These are phyloP conservation scores for Thermoascus crustaceus DNA, from an alignment of 2,329 filamentous ascomycete species.

Conservation along the genomic window DNA sequence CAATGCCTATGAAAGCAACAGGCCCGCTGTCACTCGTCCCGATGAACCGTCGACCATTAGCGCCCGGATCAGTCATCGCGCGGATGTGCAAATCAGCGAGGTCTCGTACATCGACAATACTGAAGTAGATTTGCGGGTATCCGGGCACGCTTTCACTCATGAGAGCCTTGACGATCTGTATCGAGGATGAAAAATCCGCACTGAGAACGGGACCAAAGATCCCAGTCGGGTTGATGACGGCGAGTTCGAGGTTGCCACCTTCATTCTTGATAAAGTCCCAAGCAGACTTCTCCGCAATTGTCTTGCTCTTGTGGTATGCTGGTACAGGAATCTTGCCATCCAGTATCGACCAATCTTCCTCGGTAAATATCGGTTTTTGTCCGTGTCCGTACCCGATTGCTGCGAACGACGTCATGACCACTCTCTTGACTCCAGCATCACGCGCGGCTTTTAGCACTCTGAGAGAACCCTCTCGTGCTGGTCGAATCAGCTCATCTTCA, in stretches of 20 bases:
- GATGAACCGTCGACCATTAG: slow-evolving; percentile 19
- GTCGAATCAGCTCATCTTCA: slow-evolving; percentile 24
- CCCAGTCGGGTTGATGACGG: slow-evolving; percentile 20
- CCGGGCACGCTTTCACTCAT: slow-evolving; percentile 23
- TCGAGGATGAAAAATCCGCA: slow-evolving; percentile 13
- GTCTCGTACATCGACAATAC: slow-evolving; percentile 25
- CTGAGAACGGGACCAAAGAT: slow-evolving; percentile 24
- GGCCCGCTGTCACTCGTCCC: slow-evolving; percentile 6
- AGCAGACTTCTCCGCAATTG: slow-evolving; percentile 24
- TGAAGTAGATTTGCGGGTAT: slow-evolving; percentile 17
- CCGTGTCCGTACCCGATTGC: slow-evolving; percentile 17
- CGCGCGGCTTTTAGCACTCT: slow-evolving; percentile 21
- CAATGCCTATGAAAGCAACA: slow-evolving; percentile 14
- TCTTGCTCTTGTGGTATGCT: slow-evolving; percentile 27
- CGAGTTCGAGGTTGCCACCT: slow-evolving; percentile 19
- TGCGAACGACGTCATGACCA: slow-evolving; percentile 12
- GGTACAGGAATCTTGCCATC: slow-evolving; percentile 8
- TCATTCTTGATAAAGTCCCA: slow-evolving; percentile 26
- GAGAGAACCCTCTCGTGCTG: slow-evolving; percentile 26
- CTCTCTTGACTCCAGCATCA: slow-evolving; percentile 15
- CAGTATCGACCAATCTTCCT: slow-evolving; percentile 24
- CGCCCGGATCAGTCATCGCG: slow-evolving; percentile 19
- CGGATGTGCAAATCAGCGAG: slow-evolving; percentile 22
- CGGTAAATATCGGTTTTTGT: slow-evolving; percentile 19
- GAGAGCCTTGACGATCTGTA: slow-evolving; percentile 17